Conservation (phyloP, 2,329 filamentous ascomycete species). For the Ascochyta koolunga region DNA sequence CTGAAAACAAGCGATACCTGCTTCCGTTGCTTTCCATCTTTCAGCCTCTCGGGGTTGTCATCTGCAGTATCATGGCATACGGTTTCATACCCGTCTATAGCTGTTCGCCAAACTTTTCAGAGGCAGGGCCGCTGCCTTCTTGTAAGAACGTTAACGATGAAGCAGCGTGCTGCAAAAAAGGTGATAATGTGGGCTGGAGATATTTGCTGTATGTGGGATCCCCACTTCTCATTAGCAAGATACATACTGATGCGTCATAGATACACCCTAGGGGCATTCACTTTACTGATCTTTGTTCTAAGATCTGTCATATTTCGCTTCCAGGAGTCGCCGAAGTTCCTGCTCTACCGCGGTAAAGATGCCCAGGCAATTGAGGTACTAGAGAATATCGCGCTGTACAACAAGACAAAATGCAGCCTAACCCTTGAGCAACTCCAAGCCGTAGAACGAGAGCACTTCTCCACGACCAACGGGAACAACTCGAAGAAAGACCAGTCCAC, state of each 20-base stretch:
- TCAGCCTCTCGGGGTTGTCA: slow-evolving; percentile 61
- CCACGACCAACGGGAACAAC: slow-evolving; percentile 36
- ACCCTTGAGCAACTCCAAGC: slow-evolving; percentile 46
- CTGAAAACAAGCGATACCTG: slow-evolving; percentile 59
- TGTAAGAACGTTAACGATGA: slow-evolving; percentile 49
- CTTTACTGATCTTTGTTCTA: slow-evolving; percentile 55
- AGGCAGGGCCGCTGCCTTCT: slow-evolving; percentile 51
- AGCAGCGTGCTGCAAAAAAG: slow-evolving; percentile 45
- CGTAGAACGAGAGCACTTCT: slow-evolving; percentile 41
- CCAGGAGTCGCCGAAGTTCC: slow-evolving; percentile 66
- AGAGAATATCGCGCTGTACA: slow-evolving; percentile 52
- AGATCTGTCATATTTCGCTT: slow-evolving; percentile 62
- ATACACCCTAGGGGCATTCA: slow-evolving; percentile 50
- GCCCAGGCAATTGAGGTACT: slow-evolving; percentile 56
- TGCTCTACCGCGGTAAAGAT: slow-evolving; percentile 61
- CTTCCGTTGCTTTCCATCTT: slow-evolving; percentile 61
- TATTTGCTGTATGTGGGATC: slow-evolving; percentile 41
- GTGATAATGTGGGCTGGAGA: slow-evolving; percentile 54
- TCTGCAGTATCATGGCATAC: slow-evolving; percentile 59
- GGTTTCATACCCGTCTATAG: slow-evolving; percentile 60
- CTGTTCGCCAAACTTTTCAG: slow-evolving; percentile 59
- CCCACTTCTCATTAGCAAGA: too few species aligned
- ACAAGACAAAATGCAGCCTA: slow-evolving; percentile 45
- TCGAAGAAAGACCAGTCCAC: slow-evolving; percentile 38
- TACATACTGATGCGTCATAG: background rate